Evolutionary conservation across 352 stramenopile genomes (phyloP), one percentile per base, ranked within the genome.

Genomic region (Sclerospora graminicola): DNA sequence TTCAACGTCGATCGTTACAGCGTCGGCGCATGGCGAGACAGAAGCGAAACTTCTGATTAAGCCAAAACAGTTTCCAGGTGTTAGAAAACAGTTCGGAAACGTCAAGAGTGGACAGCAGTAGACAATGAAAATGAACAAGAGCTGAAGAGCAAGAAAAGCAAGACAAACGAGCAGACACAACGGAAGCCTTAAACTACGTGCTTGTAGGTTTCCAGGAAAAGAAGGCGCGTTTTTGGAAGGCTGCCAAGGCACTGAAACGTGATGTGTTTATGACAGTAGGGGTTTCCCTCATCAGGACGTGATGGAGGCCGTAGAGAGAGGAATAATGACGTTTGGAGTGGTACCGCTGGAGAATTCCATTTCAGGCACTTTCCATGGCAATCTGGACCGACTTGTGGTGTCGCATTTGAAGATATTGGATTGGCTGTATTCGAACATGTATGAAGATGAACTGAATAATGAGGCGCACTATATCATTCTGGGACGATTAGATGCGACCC

Each of bases 391-490:
- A 4, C 55, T 87, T 2, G 73, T 87, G 37, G 62, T 61, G 1
- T 81, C 63, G 4, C 59, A 83, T 27, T 54, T 85, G 19, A 78
- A 84, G 52, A 85, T 86, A 30, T 82, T 26, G 74, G 74, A 6
- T 54, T 86, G 2, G 34, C 54, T 10, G 69, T 87, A 14, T 34
- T 87, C 5, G 66, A 82, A 35, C 65, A 20, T 66, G 69, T 0
- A 59, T 87, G 71, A 65, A 8, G 66, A 82, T 16, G 71, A 84
- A 24, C 66, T 83, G 26, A 73, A 83, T 47, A 84, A 77, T 48
- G 71, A 83, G 47, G 84, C 74, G 27, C 64, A 69, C 2, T 87
- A 83, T 55, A 77, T 80, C 59, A 82, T 87, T 45, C 54, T 87
- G 9, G 71, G 64, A n/a, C 57, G 65, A 13, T 33, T 74, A 7